Percentiles rank a stretch among this genome's conserved stretches.
Evolutionary conservation across 495 filamentous ascomycete genomes (phyloP).

Genomic region (Chlorociboria aeruginascens): DNA sequence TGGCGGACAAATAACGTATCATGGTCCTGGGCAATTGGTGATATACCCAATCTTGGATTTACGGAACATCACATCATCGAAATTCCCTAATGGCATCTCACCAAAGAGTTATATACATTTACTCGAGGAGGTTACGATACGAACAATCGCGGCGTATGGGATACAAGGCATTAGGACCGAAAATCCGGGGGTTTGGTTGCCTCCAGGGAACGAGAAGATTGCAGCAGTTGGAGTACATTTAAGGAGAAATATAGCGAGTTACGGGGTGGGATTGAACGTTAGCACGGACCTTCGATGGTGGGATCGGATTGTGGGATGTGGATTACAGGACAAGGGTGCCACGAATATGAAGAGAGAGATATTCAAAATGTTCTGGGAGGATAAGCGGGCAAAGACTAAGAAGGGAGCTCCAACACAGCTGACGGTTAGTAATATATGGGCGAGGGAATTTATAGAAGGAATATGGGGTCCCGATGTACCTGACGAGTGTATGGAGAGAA

Average conservation of each 20-base stretch:
- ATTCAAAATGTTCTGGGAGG: too few relatives aligned
- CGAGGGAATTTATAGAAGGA: too few relatives aligned
- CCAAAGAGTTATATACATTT: conserved; percentile 58
- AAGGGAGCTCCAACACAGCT: too few relatives aligned
- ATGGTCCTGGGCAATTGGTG: conserved; percentile 86
- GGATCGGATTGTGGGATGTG: conserved; percentile 74
- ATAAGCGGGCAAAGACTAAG: too few relatives aligned
- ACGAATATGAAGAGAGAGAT: conserved; percentile 36
- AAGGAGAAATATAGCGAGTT: conserved; percentile 69
- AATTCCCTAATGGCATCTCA: conserved; percentile 20
- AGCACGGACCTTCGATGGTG: conserved; percentile 59
- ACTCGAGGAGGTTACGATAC: conserved; percentile 65
- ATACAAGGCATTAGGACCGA: conserved; percentile 49
- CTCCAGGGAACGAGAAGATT: conserved; percentile 51
- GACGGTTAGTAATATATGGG: too few relatives aligned
- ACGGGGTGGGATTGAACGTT: conserved; percentile 80
- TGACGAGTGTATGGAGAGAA: too few relatives aligned
- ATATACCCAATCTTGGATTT: conserved; percentile 76
- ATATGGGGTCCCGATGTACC: too few relatives aligned
- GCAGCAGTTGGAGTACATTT: conserved; percentile 84
- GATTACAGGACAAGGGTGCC: conserved; percentile 61
- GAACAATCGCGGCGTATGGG: conserved; percentile 40
- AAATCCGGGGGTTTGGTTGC: conserved; percentile 82
- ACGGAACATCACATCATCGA: not conserved
- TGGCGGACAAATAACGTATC: conserved; percentile 89